Evolutionary conservation across 805 yeast species (phyloP), one percentile per base, ranked within the genome.

Genomic region (Metschnikowia amazonensis): DNA sequence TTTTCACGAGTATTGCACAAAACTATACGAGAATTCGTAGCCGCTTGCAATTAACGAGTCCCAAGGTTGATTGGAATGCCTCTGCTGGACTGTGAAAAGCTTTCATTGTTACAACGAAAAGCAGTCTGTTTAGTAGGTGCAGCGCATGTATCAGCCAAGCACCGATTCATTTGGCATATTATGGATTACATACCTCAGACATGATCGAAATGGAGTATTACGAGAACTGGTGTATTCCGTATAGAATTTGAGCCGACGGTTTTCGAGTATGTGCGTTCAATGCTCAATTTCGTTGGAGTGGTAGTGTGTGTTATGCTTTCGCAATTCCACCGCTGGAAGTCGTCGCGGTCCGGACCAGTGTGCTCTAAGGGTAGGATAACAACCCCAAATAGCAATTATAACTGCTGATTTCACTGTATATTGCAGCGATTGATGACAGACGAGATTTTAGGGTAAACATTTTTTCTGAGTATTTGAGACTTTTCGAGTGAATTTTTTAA

Each of bases 101-200:
- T 35, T 35, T 35, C 29, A 35, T 16, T 14, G n/a, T 14, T 17
- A 4, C 28, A 35, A 14, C 28, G 9, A 35, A 24, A 35, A 24
- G 6, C 4, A 21, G 24, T n/a, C n/a, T n/a, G n/a, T n/a, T n/a
- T n/a, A n/a, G n/a, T n/a, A n/a, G n/a, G n/a, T n/a, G n/a, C n/a
- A n/a, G n/a, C n/a, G n/a, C n/a, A n/a, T n/a, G n/a, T n/a, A n/a
- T n/a, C n/a, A n/a, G n/a, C 29, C 36, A 23, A 14, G 11, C 18
- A 10, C 5, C 29, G n/a, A 35, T 23, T 8, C n/a, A 10, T 4
- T 21, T 9, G 25, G 2, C 13, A 5, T 11, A 7, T 20, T 25
- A 13, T 27, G 14, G 16, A 3, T 17, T 17, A 56, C 60, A 48
- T 57, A 57, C 60, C 53, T 57, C 60, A 36, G 60, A 52, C 60